Evolutionary conservation across 208 protist genomes (phyloP).

Genomic region (Acanthamoeba sp.): DNA sequence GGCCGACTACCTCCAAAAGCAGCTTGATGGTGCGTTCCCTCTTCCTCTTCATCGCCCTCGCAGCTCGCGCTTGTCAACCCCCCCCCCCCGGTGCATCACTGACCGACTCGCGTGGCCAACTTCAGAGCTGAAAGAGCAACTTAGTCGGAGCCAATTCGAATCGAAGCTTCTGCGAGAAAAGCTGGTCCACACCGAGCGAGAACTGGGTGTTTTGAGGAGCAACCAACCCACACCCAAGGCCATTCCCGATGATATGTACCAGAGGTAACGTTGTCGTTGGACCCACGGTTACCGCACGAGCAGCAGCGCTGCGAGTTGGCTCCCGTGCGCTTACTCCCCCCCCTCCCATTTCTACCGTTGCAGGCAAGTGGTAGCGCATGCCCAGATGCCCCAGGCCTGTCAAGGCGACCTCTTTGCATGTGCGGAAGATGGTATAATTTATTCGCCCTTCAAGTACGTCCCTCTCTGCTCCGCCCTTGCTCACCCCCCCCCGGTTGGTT

Average conservation of each 20-base stretch:
- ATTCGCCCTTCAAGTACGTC: conserved; percentile 36
- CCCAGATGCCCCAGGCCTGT: background rate
- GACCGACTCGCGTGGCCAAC: background rate
- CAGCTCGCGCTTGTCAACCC: background rate
- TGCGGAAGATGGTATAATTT: conserved; percentile 6
- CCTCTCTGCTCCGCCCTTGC: background rate
- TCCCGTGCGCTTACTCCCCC: background rate
- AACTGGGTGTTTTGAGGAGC: conserved; percentile 13
- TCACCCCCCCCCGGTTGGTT: background rate
- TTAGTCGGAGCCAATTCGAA: conserved; percentile 38
- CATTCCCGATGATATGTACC: conserved; percentile 27
- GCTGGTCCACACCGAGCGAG: conserved; percentile 27
- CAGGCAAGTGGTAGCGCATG: conserved; percentile 37
- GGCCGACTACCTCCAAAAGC: conserved; percentile 45
- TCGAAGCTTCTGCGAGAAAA: conserved; percentile 54
- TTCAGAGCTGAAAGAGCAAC: conserved; percentile 28
- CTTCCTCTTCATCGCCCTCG: background rate
- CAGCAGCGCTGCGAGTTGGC: background rate
- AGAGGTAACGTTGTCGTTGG: background rate
- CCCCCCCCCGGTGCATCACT: no score
- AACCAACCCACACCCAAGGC: conserved; percentile 19
- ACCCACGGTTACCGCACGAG: background rate
- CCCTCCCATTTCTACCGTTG: background rate
- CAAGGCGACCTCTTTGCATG: conserved; percentile 25
- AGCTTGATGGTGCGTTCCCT: conserved; percentile 3